phyloP scores from a whole-genome alignment of 2,329 filamentous ascomycete genomes.

The Didymella exigua region DNA sequence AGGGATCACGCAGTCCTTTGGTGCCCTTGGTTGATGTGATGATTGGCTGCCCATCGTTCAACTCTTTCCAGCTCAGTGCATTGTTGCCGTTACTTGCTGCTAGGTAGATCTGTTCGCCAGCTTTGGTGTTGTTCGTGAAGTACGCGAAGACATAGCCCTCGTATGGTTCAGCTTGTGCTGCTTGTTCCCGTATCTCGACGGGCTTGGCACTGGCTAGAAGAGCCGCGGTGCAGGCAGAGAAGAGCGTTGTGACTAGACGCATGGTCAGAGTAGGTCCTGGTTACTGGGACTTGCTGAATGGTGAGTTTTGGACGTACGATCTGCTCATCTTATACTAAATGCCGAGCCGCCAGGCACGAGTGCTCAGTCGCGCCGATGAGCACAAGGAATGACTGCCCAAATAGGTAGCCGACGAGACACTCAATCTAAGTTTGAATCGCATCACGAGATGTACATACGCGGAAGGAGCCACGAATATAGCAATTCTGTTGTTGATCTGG shows the following conservation, averaged over 20 bases:
- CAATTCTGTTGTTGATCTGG: slow-evolving; percentile 4
- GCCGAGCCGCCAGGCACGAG: neutral
- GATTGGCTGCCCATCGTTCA: slow-evolving; percentile 57
- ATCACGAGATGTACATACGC: neutral
- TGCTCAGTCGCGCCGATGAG: neutral
- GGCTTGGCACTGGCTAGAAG: slow-evolving; percentile 2
- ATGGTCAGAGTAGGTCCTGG: neutral
- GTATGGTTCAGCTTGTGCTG: slow-evolving; percentile 40
- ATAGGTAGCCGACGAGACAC: slow-evolving; percentile 4
- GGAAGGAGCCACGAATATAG: neutral
- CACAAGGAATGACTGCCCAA: slow-evolving; percentile 5
- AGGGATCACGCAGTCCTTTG: slow-evolving; percentile 59
- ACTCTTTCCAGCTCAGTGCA: slow-evolving; percentile 57
- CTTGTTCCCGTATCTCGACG: slow-evolving; percentile 36
- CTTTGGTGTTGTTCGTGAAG: slow-evolving; percentile 54
- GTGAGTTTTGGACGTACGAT: neutral
- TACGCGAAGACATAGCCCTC: slow-evolving; percentile 60
- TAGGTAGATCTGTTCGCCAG: slow-evolving; percentile 60
- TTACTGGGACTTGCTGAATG: neutral
- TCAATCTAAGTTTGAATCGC: slow-evolving; percentile 1
- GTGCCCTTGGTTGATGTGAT: slow-evolving; percentile 56
- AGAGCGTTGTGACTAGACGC: slow-evolving; percentile 5
- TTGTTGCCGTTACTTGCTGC: slow-evolving; percentile 60
- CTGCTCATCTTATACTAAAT: slow-evolving; percentile 8
- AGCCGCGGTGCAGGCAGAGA: slow-evolving; percentile 7